Conservation (phyloP, 2,329 filamentous ascomycete genomes). For the Aspergillus ibericus region DNA sequence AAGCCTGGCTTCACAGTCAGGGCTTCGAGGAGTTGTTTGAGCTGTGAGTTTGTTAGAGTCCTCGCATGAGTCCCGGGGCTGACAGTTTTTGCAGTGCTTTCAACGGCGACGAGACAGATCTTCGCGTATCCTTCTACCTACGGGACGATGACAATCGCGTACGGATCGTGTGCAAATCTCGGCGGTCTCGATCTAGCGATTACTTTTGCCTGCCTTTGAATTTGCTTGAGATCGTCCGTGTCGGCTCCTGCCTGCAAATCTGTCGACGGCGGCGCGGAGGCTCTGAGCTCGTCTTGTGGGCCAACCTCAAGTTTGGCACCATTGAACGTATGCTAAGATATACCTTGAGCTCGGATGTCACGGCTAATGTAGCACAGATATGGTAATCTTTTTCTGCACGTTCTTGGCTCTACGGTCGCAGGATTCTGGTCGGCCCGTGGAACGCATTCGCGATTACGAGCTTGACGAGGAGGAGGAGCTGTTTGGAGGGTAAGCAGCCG, state of each 20-base stretch:
- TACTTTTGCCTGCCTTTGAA: conserved; percentile 55
- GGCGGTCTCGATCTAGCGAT: conserved; percentile 43
- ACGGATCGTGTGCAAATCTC: conserved; percentile 54
- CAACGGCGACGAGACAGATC: conserved; percentile 41
- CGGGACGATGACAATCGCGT: conserved; percentile 53
- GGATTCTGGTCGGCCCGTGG: conserved; percentile 45
- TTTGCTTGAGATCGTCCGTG: conserved; percentile 40
- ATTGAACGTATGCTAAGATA: conserved; percentile 44
- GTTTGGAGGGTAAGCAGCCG: conserved; percentile 49
- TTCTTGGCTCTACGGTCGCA: conserved; percentile 60
- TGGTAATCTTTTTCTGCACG: conserved; percentile 59
- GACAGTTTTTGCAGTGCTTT: conserved; percentile 42
- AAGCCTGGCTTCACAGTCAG: conserved; percentile 31
- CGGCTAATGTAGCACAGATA: conserved; percentile 36
- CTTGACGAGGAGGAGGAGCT: conserved; percentile 49
- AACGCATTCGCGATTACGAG: conserved; percentile 50
- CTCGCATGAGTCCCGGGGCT: not conserved
- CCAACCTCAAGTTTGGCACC: conserved; percentile 54
- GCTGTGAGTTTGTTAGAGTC: conserved; percentile 31
- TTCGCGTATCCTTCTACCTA: conserved; percentile 53
- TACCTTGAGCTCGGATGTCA: not conserved
- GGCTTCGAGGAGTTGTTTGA: conserved; percentile 41
- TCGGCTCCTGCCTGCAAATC: conserved; percentile 41
- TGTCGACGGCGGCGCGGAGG: conserved; percentile 39
- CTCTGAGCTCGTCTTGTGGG: conserved; percentile 52